phyloP scores from a whole-genome alignment of 441 rosid genomes.

The Erodium moschatum region DNA sequence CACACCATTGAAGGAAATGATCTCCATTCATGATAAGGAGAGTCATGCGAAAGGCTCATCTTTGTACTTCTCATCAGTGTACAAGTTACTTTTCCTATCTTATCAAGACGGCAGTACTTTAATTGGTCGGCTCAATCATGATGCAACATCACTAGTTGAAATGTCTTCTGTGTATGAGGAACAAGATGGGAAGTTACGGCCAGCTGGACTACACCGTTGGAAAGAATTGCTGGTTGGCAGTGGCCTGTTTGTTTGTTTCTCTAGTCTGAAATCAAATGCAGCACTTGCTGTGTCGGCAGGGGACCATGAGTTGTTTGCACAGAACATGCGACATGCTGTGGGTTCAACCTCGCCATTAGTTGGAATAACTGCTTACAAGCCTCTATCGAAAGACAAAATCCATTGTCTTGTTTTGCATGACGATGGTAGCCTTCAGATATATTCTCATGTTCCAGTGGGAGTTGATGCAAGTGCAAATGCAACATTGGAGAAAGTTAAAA shows the following conservation, averaged over 20 bases:
- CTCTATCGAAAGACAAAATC: conserved; percentile 85
- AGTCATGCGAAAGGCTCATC: conserved; percentile 79
- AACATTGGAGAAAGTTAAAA: conserved; percentile 79
- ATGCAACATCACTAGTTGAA: conserved; percentile 63
- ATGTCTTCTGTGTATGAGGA: conserved; percentile 71
- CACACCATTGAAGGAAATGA: conserved; percentile 72
- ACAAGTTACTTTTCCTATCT: conserved; percentile 74
- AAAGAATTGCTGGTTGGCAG: conserved; percentile 74
- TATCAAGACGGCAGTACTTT: conserved; percentile 88
- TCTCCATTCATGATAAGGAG: conserved; percentile 60
- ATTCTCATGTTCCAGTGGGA: conserved; percentile 63
- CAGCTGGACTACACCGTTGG: conserved; percentile 96
- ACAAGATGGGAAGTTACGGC: conserved; percentile 56
- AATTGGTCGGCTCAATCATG: conserved; percentile 65
- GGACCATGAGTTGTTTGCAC: conserved; percentile 60
- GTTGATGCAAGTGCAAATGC: conserved; percentile 59
- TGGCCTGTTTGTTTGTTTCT: conserved; percentile 82
- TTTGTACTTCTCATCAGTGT: conserved; percentile 70
- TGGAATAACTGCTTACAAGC: conserved; percentile 93
- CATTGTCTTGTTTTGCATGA: conserved; percentile 97
- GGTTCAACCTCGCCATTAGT: conserved; percentile 86
- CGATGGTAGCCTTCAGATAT: conserved; percentile 99
- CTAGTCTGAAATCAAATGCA: conserved; percentile 67
- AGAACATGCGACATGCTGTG: conserved; percentile 74
- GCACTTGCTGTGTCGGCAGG: conserved; percentile 69